Percentiles rank a stretch among this genome's conserved stretches.
Evolutionary conservation across 345 rosid species (phyloP).

Genomic region (Euphorbia pulcherrima): DNA sequence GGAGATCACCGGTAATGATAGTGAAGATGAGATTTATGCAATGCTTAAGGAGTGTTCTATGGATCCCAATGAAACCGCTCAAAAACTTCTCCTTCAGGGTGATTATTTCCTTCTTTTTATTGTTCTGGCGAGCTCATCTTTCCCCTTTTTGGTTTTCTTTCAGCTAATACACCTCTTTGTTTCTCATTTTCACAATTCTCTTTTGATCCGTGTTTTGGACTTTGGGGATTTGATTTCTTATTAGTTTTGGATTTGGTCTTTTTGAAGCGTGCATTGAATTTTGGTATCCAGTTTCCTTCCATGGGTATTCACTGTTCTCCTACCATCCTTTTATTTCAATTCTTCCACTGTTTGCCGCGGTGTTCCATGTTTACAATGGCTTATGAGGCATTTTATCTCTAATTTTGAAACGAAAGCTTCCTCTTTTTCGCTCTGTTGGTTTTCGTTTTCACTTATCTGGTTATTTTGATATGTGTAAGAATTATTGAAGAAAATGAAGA

Average conservation of each 20-base stretch:
- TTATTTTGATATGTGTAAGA: background rate
- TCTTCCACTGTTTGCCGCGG: background rate
- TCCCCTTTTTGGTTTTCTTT: background rate
- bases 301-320: slow-evolving; percentile 14
- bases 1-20: slow-evolving; percentile 74
- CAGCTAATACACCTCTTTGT: background rate
- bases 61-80: slow-evolving; percentile 89
- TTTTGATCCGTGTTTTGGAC: slow-evolving; percentile 17
- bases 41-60: slow-evolving; percentile 83
- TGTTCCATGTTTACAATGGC: slow-evolving; percentile 19
- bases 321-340: background rate
- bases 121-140: background rate
- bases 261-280: slow-evolving; percentile 14
- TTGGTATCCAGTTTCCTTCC: slow-evolving; percentile 23
- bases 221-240: slow-evolving; percentile 19
- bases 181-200: slow-evolving; percentile 10
- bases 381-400: background rate
- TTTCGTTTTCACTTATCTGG: background rate
- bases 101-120: slow-evolving; percentile 7
- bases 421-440: background rate
- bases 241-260: slow-evolving; percentile 5
- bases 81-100: slow-evolving; percentile 73
- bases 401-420: slow-evolving; percentile 1
- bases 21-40: slow-evolving; percentile 91
- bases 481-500: background rate